Evolutionary conservation across 2,329 filamentous ascomycete genomes (phyloP), one percentile per base, ranked within the genome.

Genomic region (Zasmidium angulare): DNA sequence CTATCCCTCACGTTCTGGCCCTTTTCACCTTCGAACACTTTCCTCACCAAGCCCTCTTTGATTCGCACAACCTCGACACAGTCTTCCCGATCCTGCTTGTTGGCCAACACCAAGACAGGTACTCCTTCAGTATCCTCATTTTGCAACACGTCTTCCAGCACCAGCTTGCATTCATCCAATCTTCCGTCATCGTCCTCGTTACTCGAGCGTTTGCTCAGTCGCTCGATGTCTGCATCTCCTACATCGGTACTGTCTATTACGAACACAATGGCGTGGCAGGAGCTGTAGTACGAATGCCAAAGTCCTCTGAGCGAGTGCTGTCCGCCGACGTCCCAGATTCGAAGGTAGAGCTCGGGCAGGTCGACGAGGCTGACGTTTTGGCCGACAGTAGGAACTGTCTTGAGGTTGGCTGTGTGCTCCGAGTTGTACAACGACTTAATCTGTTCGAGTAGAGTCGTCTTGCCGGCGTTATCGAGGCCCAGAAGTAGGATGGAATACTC

Each of bases 401-500:
- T 93, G 67, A 86, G 81, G 63, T 82, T 80, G 80, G 86, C 78
- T 82, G 93, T 71, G 80, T 90, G 75, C 82, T 81, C 75, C 63
- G 67, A 77, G 48, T 87, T 82, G 82, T 91, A 96, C 72, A 96
- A 84, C 56, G 91, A 86, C 79, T 96, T 97, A 76, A 98, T 91
- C 76, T 97, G 93, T 74, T 96, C 91, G 77, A 97, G 92, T 73
- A 98, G 93, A 23, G 95, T 98, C 46, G 95, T 98, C 82, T 98
- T 98, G 76, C 95, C 95, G 62, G 95, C 95, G 75, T 98, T 98
- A 82, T 98, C 95, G 72, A 98, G 90, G 64, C 95, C 95, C 70
- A 98, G 90, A 67, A 98, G 89, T 72, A 98, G 91, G 71, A 97
- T 91, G 21, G 93, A 97, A 82, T 97, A 98, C 81, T 98, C 93